Percentiles rank a stretch among this genome's conserved stretches.
phyloP scores from a whole-genome alignment of 108 stramenopile species.

The Cyclostephanos invisitatus region DNA sequence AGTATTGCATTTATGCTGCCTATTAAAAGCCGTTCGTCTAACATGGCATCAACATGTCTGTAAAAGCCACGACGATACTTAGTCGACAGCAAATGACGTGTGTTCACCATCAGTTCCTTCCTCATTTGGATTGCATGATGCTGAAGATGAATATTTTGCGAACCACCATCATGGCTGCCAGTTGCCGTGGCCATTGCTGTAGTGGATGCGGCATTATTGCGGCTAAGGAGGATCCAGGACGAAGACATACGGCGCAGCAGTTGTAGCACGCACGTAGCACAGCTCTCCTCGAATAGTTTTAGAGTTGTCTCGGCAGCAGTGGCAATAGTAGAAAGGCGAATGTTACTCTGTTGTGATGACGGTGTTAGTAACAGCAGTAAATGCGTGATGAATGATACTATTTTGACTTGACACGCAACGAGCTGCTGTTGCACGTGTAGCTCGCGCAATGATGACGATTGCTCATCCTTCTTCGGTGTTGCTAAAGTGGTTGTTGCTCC shows the following conservation, averaged over 20 bases:
- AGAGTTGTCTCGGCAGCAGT: not conserved
- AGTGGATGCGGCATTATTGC: not conserved
- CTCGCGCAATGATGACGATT: not conserved
- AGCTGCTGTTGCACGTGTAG: slow-evolving; percentile 6
- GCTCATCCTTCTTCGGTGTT: not conserved
- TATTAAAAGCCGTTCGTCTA: slow-evolving; percentile 86
- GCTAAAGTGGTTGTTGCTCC: slow-evolving; percentile 1
- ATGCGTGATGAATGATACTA: slow-evolving; percentile 4
- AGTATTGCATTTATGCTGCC: slow-evolving; percentile 35
- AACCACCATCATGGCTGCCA: not conserved
- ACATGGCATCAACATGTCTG: slow-evolving; percentile 82
- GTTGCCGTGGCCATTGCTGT: not conserved
- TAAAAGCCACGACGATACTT: slow-evolving; percentile 91
- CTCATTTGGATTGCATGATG: slow-evolving; percentile 83
- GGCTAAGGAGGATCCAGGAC: not conserved
- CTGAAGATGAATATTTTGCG: not conserved
- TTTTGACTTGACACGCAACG: slow-evolving; percentile 45
- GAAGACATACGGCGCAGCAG: not conserved
- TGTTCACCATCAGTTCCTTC: slow-evolving; percentile 86
- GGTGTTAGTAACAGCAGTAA: not conserved
- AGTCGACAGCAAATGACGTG: slow-evolving; percentile 89
- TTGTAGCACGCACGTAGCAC: slow-evolving; percentile 3
- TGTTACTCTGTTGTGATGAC: not conserved
- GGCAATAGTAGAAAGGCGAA: not conserved
- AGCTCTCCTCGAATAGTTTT: slow-evolving; percentile 6